Evolutionary conservation across 345 rosid genomes (phyloP).

Genomic region (Salix caprea): DNA sequence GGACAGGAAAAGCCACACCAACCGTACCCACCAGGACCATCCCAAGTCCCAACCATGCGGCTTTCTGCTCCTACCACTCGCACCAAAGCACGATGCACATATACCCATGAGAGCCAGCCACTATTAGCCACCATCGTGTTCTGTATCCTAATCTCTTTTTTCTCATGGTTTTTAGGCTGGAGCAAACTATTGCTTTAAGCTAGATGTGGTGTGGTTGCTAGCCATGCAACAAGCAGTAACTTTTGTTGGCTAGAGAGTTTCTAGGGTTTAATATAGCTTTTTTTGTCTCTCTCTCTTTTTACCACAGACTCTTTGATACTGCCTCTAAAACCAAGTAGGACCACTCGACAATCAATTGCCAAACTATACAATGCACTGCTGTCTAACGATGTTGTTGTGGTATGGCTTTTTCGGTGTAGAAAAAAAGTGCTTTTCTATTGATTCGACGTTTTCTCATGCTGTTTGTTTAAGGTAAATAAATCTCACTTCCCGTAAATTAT

Average conservation of each 20-base stretch:
- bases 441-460: too few relatives aligned
- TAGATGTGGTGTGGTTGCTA: not conserved
- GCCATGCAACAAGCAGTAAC: too few relatives aligned
- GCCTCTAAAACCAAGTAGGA: not conserved
- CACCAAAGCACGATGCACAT: conserved; percentile 10
- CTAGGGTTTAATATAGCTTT: not conserved
- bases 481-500: too few relatives aligned
- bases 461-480: too few relatives aligned
- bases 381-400: too few relatives aligned
- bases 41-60: conserved; percentile 10
- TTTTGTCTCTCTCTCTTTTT: not conserved
- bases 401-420: too few relatives aligned
- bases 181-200: not conserved
- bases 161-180: not conserved
- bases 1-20: conserved; percentile 28
- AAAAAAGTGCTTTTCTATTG: too few relatives aligned
- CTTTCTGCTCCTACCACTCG: conserved; percentile 12
- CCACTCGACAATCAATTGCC: not conserved
- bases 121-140: conserved; percentile 37
- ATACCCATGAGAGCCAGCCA: conserved; percentile 13
- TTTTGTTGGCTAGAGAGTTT: not conserved
- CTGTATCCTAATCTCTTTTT: conserved; percentile 7
- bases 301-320: not conserved
- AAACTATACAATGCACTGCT: not conserved
- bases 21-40: conserved; percentile 26